A percentile compares a stretch with the other conserved stretches of the same genome.
phyloP scores from a whole-genome alignment of 2,329 filamentous ascomycete species.

The Aspergillus fijiensis region DNA sequence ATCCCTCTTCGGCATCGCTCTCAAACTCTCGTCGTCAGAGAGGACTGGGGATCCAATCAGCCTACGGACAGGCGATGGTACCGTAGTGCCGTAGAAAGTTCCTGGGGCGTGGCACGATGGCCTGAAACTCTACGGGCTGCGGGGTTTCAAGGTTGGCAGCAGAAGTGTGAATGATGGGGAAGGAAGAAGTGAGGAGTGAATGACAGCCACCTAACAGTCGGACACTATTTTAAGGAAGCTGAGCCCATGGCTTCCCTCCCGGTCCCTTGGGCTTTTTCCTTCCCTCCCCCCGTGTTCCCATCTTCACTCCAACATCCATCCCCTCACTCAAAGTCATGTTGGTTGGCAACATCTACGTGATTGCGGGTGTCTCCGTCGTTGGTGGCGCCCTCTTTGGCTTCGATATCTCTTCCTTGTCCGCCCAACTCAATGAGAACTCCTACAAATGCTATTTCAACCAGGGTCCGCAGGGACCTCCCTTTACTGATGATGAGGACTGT shows the following conservation, averaged over 20 bases:
- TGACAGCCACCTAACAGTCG: neutral
- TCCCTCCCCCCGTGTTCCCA: neutral
- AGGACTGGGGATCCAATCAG: constrained; percentile 1
- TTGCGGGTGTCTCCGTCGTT: constrained; percentile 54
- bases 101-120: no score
- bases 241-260: neutral
- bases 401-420: constrained; percentile 40
- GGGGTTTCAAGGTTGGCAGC: neutral
- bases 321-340: neutral
- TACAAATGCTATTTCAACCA: constrained; percentile 71
- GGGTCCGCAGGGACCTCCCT: constrained; percentile 55
- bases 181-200: neutral
- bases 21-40: neutral
- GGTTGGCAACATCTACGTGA: constrained; percentile 57
- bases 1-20: neutral
- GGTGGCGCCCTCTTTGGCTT: constrained; percentile 36
- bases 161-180: no score
- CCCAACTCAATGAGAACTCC: constrained; percentile 37
- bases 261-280: neutral
- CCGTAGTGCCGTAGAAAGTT: neutral
- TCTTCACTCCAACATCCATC: neutral
- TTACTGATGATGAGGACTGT: constrained; percentile 48
- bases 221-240: neutral
- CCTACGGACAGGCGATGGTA: neutral
- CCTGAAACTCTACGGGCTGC: neutral